Conservation (phyloP, 1,139 yeast species). For the Pichia sp. region DNA sequence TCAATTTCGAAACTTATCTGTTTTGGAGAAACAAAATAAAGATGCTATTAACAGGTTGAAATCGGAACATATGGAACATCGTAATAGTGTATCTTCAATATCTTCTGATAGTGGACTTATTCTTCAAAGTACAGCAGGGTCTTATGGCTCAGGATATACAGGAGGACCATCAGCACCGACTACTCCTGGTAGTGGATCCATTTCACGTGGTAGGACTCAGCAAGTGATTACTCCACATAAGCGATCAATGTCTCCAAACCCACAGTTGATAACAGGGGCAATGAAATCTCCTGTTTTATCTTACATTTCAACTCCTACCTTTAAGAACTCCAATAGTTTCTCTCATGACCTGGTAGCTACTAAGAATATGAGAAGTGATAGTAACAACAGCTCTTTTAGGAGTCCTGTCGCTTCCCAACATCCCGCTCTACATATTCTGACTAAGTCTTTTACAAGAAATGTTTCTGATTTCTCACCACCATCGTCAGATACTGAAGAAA, state of each 20-base stretch:
- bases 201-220: constrained; percentile 10
- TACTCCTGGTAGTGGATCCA: constrained; percentile 13
- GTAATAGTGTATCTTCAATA: constrained; percentile 27
- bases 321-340: constrained; percentile 1
- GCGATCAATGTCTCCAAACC: constrained; percentile 10
- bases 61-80: constrained; percentile 64
- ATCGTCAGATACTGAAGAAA: constrained; percentile 66
- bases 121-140: constrained; percentile 13
- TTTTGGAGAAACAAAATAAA: constrained; percentile 87
- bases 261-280: constrained; percentile 7
- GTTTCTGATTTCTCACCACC: constrained; percentile 52
- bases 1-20: constrained; percentile 80
- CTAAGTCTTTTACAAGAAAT: constrained; percentile 26
- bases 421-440: constrained; percentile 23
- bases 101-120: constrained; percentile 24
- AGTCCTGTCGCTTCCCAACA: background rate
- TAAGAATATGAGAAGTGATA: background rate
- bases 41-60: constrained; percentile 84
- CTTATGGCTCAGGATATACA: constrained; percentile 11
- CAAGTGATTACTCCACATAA: constrained; percentile 9
- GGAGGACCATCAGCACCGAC: constrained; percentile 10
- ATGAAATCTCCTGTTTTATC: constrained; percentile 10
- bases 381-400: background rate
- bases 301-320: constrained; percentile 9
- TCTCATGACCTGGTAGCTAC: background rate